phyloP scores from a whole-genome alignment of 163 green algal species.

The Chloromonas sp. region DNA sequence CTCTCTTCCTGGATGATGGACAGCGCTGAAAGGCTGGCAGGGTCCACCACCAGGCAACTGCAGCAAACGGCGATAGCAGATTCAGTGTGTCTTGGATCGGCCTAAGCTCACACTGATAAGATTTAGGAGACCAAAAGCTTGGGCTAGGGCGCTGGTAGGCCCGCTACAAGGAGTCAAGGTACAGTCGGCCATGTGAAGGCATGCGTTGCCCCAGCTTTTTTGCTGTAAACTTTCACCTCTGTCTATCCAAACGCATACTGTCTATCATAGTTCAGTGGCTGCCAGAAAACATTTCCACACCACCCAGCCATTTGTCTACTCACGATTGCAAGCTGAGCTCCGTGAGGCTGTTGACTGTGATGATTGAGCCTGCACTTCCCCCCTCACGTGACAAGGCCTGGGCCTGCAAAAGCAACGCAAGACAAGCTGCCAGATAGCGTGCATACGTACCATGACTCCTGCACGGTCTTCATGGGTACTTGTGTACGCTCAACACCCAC shows the following conservation, averaged over 20 bases:
- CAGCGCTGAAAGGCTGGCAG: conserved; percentile 53
- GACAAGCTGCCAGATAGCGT: background rate
- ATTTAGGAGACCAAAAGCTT: background rate
- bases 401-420: background rate
- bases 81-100: background rate
- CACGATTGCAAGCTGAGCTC: background rate
- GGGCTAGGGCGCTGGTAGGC: background rate
- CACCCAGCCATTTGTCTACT: background rate
- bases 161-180: background rate
- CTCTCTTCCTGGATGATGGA: conserved; percentile 74
- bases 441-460: background rate
- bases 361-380: background rate
- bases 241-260: background rate
- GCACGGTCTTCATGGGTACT: background rate
- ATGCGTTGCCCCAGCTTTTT: background rate
- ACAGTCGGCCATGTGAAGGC: background rate
- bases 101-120: background rate
- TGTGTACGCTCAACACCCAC: background rate
- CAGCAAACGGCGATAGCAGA: background rate
- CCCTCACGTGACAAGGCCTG: background rate
- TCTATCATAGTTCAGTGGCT: too few species aligned
- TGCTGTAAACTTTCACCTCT: background rate
- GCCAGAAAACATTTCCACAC: too few species aligned
- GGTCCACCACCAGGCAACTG: conserved; percentile 63
- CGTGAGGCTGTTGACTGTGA: background rate